phyloP scores from a whole-genome alignment of 2,329 filamentous ascomycete species.

The Venturia carpophila region DNA sequence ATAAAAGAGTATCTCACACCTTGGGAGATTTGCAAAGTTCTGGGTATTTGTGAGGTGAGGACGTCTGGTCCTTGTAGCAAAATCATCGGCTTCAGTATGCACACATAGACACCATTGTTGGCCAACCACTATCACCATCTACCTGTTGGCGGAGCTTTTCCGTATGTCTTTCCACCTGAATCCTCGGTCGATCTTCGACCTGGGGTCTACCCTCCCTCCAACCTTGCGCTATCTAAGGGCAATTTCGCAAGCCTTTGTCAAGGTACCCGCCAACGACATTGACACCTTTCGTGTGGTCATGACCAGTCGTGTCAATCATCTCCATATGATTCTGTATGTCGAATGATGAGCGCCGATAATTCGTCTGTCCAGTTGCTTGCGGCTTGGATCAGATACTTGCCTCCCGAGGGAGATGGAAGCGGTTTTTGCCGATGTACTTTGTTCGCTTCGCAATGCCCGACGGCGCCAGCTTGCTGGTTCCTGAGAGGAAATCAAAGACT shows the following conservation, averaged over 20 bases:
- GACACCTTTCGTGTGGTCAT: conserved; percentile 41
- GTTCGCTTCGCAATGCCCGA: conserved; percentile 68
- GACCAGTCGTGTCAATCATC: conserved; percentile 62
- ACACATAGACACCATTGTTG: background rate
- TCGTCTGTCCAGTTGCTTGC: conserved; percentile 24
- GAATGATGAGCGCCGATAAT: conserved; percentile 51
- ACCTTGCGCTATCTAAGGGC: conserved; percentile 28
- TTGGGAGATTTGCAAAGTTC: background rate
- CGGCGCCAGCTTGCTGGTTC: conserved; percentile 34
- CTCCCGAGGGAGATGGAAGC: conserved; percentile 45
- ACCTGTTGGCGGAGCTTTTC: conserved; percentile 36
- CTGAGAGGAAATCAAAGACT: conserved; percentile 87
- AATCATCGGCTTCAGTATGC: conserved; percentile 4
- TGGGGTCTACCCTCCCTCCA: conserved; percentile 36
- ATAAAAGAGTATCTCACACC: background rate
- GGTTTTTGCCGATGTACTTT: conserved; percentile 97
- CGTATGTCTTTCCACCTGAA: conserved; percentile 41
- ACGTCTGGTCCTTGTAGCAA: background rate
- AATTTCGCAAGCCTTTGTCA: conserved; percentile 42
- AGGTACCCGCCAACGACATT: conserved; percentile 45
- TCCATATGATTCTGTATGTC: conserved; percentile 40
- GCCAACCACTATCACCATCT: background rate
- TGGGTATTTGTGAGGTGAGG: conserved; percentile 3
- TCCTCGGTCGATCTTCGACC: conserved; percentile 23
- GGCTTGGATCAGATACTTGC: conserved; percentile 25